Conservation (phyloP, 2,329 filamentous ascomycete species). For the Colletotrichum graminicola region DNA sequence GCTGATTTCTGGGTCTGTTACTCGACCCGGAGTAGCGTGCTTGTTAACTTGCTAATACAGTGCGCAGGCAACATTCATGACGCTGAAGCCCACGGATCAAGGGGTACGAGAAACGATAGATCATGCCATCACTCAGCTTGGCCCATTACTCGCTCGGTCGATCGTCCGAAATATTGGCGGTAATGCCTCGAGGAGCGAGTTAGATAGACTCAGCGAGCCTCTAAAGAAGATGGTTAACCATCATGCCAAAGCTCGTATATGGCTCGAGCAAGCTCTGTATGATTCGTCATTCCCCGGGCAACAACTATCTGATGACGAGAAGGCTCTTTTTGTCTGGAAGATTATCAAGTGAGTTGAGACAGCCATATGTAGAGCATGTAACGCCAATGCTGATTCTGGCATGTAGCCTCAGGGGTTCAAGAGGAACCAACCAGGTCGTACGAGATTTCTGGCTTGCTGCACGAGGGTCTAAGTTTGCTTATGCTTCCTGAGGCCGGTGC, state of each 20-base stretch:
- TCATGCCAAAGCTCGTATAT: slow-evolving; percentile 67
- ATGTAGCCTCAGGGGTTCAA: slow-evolving; percentile 70
- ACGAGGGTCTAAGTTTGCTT: slow-evolving; percentile 71
- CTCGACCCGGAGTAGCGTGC: no score
- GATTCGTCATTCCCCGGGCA: slow-evolving; percentile 68
- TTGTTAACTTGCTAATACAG: slow-evolving; percentile 14
- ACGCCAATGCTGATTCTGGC: slow-evolving; percentile 10
- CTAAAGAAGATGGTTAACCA: slow-evolving; percentile 75
- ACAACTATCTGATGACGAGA: slow-evolving; percentile 71
- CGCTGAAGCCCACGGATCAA: slow-evolving; percentile 58
- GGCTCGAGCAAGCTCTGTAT: slow-evolving; percentile 72
- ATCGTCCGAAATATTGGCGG: slow-evolving; percentile 77
- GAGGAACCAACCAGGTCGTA: slow-evolving; percentile 74
- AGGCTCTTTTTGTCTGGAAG: slow-evolving; percentile 74
- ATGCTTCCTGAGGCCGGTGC: slow-evolving; percentile 61
- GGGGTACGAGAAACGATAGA: slow-evolving; percentile 59
- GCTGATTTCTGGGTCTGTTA: slow-evolving; percentile 79
- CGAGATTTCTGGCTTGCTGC: slow-evolving; percentile 80
- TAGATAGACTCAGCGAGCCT: slow-evolving; percentile 78
- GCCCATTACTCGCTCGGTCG: slow-evolving; percentile 69
- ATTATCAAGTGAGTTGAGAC: slow-evolving; percentile 67
- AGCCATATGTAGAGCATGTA: background rate
- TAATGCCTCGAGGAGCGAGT: slow-evolving; percentile 76
- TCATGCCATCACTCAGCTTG: slow-evolving; percentile 68
- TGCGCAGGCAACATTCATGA: slow-evolving; percentile 65